These are phyloP conservation scores for barrel medic (Medicago truncatula) DNA, from an alignment of 306 rosid species.

Conservation along the genomic window DNA sequence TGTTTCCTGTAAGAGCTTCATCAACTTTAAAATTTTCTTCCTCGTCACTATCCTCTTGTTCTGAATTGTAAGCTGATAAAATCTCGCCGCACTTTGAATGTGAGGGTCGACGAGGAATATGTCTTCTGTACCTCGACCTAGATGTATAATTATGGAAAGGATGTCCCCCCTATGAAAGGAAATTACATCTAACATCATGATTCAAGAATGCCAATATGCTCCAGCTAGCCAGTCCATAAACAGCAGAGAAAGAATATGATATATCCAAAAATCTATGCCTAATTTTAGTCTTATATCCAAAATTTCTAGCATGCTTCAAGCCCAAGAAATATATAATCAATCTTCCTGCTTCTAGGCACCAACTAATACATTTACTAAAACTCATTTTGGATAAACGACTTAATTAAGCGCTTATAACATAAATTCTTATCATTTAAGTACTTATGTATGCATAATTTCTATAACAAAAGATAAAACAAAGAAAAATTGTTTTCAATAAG, in stretches of 20 bases:
- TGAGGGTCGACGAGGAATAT: slow-evolving; percentile 45
- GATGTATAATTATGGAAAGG: slow-evolving; percentile 95
- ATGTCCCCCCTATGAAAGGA: slow-evolving; percentile 70
- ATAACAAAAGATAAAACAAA: not conserved
- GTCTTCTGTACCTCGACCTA: slow-evolving; percentile 73
- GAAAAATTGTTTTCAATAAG: not conserved
- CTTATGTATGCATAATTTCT: not conserved
- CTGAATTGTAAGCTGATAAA: slow-evolving; percentile 53
- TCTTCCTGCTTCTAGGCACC: not conserved
- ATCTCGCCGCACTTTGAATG: slow-evolving; percentile 35
- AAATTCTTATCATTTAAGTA: not conserved
- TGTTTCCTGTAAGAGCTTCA: slow-evolving; percentile 32
- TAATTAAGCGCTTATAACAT: not conserved
- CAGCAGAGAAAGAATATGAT: slow-evolving; percentile 10
- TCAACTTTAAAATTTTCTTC: slow-evolving; percentile 50
- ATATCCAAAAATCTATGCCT: not conserved
- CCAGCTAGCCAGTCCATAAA: not conserved
- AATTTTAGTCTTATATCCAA: slow-evolving; percentile 11
- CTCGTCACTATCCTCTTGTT: slow-evolving; percentile 55
- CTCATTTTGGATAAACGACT: not conserved
- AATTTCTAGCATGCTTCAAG: not conserved
- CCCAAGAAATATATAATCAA: not conserved
- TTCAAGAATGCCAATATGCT: slow-evolving; percentile 32
- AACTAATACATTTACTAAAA: not conserved
- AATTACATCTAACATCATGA: slow-evolving; percentile 30